Evolutionary conservation across 2,329 filamentous ascomycete species (phyloP).

Genomic region (Phialocephala sp.): DNA sequence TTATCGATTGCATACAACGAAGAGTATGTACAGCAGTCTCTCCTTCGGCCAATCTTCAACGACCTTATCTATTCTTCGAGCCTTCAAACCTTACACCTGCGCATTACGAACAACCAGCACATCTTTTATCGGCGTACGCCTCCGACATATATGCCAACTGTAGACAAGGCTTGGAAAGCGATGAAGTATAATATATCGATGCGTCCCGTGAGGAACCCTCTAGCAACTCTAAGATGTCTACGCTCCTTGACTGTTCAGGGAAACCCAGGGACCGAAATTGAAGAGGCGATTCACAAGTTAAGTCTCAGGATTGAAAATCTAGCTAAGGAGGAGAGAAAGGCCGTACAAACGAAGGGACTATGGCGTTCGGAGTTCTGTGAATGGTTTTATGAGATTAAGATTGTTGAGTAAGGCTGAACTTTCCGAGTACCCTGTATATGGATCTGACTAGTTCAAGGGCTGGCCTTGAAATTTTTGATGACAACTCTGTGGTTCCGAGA

Average conservation of each 20-base stretch:
- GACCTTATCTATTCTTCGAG: neutral
- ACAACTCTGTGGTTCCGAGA: neutral
- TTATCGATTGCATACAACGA: slow-evolving; percentile 4
- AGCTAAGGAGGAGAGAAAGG: neutral
- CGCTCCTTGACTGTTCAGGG: neutral
- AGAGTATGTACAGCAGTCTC: neutral
- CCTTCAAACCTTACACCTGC: neutral
- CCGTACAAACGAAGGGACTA: neutral
- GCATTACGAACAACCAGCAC: neutral
- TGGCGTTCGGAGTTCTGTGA: neutral
- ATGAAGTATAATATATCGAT: neutral
- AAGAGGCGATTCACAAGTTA: slow-evolving; percentile 10
- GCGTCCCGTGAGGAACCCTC: slow-evolving; percentile 3
- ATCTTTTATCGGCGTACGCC: neutral
- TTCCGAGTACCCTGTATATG: neutral
- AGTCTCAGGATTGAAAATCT: neutral
- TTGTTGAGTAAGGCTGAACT: neutral
- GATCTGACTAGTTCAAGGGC: neutral
- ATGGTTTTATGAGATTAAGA: slow-evolving; percentile 1
- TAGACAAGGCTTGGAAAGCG: neutral
- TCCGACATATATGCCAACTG: neutral
- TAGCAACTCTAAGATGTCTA: neutral
- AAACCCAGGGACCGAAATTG: neutral
- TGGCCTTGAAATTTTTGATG: neutral
- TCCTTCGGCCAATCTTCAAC: neutral